These are phyloP conservation scores for Oropetium thomaeum DNA, from an alignment of 176 grass and related monocot species.

Conservation along the genomic window DNA sequence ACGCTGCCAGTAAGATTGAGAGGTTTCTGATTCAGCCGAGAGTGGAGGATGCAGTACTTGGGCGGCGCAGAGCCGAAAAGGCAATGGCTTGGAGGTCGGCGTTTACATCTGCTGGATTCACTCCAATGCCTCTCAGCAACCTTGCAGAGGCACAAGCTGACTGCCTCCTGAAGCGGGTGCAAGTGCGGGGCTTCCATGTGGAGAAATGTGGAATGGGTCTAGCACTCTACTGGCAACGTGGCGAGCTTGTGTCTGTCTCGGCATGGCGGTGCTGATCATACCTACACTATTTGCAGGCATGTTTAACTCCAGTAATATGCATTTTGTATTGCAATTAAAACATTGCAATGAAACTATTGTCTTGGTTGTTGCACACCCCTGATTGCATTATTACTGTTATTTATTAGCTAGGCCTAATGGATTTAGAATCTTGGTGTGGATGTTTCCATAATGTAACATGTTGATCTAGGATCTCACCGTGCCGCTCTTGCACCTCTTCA, in stretches of 20 bases:
- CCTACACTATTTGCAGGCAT: conserved; percentile 37
- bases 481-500: conserved; percentile 1
- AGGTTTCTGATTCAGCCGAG: conserved; percentile 53
- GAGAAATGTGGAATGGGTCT: conserved; percentile 53
- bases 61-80: conserved; percentile 34
- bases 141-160: conserved; percentile 59
- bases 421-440: conserved; percentile 22
- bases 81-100: conserved; percentile 42
- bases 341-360: conserved; percentile 21
- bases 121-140: conserved; percentile 54
- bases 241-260: conserved; percentile 70
- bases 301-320: conserved; percentile 27
- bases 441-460: conserved; percentile 17
- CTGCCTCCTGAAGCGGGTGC: conserved; percentile 63
- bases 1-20: conserved; percentile 50
- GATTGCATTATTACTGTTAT: conserved; percentile 12
- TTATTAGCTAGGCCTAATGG: conserved; percentile 19
- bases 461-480: conserved; percentile 12
- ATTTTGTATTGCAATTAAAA: conserved; percentile 33
- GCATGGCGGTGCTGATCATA: conserved; percentile 75
- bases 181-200: conserved; percentile 60
- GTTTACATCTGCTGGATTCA: conserved; percentile 51
- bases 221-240: conserved; percentile 69
- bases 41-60: conserved; percentile 46
- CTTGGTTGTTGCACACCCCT: conserved; percentile 20